phyloP scores from a whole-genome alignment of 805 yeast genomes.

The Pichia cephalocereana region DNA sequence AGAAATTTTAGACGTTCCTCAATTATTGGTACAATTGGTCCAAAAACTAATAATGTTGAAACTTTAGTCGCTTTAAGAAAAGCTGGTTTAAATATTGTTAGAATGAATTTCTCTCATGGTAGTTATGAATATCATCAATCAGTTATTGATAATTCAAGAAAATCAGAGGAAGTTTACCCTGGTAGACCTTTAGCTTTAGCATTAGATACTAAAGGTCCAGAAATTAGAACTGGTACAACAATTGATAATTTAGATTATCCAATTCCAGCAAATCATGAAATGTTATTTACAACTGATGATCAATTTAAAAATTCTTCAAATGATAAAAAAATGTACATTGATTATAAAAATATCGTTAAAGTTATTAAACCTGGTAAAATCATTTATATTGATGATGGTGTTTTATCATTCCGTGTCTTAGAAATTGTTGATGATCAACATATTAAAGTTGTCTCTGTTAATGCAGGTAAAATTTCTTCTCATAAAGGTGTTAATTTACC shows the following conservation, averaged over 20 bases:
- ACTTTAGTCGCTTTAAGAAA: conserved; percentile 78
- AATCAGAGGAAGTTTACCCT: conserved; percentile 79
- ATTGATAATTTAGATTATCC: conserved; percentile 70
- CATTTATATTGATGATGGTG: conserved; percentile 97
- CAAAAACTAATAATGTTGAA: conserved; percentile 90
- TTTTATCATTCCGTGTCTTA: conserved; percentile 84
- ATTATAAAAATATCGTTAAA: conserved; percentile 93
- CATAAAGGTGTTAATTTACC: conserved; percentile 99
- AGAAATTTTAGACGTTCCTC: conserved; percentile 84
- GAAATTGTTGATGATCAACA: conserved; percentile 74
- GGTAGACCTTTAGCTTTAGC: conserved; percentile 99
- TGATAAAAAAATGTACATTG: conserved; percentile 78
- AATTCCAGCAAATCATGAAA: conserved; percentile 76
- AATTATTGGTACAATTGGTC: conserved; percentile 98
- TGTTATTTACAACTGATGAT: conserved; percentile 90
- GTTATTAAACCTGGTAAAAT: conserved; percentile 82
- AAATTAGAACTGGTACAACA: conserved; percentile 98
- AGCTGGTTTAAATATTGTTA: conserved; percentile 95
- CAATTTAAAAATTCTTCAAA: conserved; percentile 62
- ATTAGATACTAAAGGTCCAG: conserved; percentile 98
- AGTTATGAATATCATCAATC: conserved; percentile 95
- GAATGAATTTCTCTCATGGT: conserved; percentile 99
- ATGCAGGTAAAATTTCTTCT: conserved; percentile 91
- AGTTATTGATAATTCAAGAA: conserved; percentile 92
- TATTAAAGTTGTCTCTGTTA: conserved; percentile 79